phyloP scores from a whole-genome alignment of 2,329 filamentous ascomycete species.

The Aspergillus fructus region DNA sequence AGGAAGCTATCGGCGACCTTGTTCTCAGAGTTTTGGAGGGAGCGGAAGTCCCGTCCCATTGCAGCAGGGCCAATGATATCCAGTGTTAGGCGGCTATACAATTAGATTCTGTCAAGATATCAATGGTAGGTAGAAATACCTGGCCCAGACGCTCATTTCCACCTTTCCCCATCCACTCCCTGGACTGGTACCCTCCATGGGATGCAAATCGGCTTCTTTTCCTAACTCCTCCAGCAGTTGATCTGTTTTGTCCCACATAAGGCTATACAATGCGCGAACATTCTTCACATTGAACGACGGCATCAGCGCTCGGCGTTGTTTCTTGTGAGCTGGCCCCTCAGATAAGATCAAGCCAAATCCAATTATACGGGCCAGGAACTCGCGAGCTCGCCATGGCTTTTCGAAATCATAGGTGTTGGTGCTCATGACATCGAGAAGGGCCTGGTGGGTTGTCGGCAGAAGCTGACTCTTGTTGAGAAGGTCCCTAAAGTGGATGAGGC shows the following conservation, averaged over 20 bases:
- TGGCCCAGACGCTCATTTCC: slow-evolving; percentile 37
- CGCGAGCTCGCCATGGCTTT: slow-evolving; percentile 47
- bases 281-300: slow-evolving; percentile 40
- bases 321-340: slow-evolving; percentile 52
- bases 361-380: slow-evolving; percentile 49
- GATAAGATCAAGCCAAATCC: slow-evolving; percentile 53
- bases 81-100: slow-evolving; percentile 49
- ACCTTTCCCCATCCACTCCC: slow-evolving; percentile 28
- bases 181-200: slow-evolving; percentile 27
- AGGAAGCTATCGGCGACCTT: slow-evolving; percentile 54
- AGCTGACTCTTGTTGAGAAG: slow-evolving; percentile 42
- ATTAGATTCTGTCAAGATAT: neutral
- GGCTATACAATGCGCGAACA: slow-evolving; percentile 33
- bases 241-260: slow-evolving; percentile 40
- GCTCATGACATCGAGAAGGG: slow-evolving; percentile 53
- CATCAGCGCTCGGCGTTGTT: slow-evolving; percentile 42
- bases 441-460: slow-evolving; percentile 36
- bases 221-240: slow-evolving; percentile 36
- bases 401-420: slow-evolving; percentile 56
- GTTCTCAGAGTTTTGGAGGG: slow-evolving; percentile 51
- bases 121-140: slow-evolving; percentile 18
- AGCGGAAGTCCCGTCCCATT: slow-evolving; percentile 57
- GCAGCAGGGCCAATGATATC: slow-evolving; percentile 60
- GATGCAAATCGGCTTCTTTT: slow-evolving; percentile 27
- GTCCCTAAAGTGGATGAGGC: slow-evolving; percentile 54